These are phyloP conservation scores for Haplosporangium sp. DNA, from an alignment of 371 early-diverging fungal genomes.

Conservation along the genomic window DNA sequence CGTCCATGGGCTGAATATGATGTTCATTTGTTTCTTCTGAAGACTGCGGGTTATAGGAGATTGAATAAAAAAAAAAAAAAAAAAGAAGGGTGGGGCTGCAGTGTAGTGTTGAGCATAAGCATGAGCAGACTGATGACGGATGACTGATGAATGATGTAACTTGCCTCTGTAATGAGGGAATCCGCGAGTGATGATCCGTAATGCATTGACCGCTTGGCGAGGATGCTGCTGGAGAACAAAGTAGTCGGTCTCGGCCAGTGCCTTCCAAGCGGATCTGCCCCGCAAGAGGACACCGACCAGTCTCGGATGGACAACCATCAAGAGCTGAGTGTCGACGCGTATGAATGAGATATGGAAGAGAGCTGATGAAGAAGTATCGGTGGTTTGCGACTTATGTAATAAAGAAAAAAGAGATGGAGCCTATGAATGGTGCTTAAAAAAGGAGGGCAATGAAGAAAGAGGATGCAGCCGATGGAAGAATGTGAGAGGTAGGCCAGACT, in stretches of 20 bases:
- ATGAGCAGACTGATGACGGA: no score
- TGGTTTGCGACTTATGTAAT: no score
- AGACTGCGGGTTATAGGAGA: no score
- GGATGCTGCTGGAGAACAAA: conserved; percentile 51
- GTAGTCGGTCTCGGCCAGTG: conserved; percentile 50
- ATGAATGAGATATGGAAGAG: not conserved
- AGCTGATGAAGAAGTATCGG: not conserved
- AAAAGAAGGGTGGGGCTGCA: not conserved
- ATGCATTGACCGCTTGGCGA: conserved; percentile 26
- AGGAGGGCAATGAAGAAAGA: not conserved
- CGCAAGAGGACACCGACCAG: conserved; percentile 45
- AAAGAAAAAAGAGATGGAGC: not conserved
- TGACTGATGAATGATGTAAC: not conserved
- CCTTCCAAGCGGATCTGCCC: conserved; percentile 49
- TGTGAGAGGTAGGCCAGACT: not conserved
- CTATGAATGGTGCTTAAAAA: not conserved
- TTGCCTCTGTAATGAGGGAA: conserved; percentile 56
- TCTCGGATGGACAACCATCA: conserved; percentile 51
- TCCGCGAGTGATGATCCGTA: conserved; percentile 54
- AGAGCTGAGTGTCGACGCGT: not conserved
- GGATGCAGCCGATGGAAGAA: not conserved
- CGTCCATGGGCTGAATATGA: no score
- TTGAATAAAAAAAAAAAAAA: no score
- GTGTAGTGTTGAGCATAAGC: no score
- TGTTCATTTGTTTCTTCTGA: no score